These are phyloP conservation scores for Talaromyces atroroseus DNA, from an alignment of 2,329 filamentous ascomycete genomes.

Conservation along the genomic window DNA sequence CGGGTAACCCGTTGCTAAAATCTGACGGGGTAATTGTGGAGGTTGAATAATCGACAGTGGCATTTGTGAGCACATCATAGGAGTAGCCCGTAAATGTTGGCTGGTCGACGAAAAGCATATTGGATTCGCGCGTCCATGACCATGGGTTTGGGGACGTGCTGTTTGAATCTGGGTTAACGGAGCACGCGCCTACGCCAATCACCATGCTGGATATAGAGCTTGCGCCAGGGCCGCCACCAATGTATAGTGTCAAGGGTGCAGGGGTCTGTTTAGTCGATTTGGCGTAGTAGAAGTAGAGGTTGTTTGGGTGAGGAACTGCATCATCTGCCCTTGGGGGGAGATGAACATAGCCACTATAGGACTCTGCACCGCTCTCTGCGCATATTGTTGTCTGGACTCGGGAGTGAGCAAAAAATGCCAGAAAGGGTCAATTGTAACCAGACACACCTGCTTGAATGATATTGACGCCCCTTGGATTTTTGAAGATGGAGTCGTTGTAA, in stretches of 20 bases:
- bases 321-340: neutral
- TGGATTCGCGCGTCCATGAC: slow-evolving; percentile 54
- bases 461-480: neutral
- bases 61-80: slow-evolving; percentile 28
- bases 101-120: slow-evolving; percentile 63
- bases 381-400: neutral
- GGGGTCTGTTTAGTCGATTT: slow-evolving; percentile 38
- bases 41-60: neutral
- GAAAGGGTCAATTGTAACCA: too few relatives aligned
- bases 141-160: slow-evolving; percentile 45
- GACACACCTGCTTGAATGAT: neutral
- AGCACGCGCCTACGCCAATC: slow-evolving; percentile 43
- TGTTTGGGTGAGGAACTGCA: neutral
- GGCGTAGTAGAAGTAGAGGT: slow-evolving; percentile 51
- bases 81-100: slow-evolving; percentile 50
- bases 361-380: neutral
- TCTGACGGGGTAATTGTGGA: neutral
- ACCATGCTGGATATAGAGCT: slow-evolving; percentile 43
- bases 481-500: neutral
- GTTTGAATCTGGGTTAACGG: slow-evolving; percentile 42
- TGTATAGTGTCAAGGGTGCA: slow-evolving; percentile 52
- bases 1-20: slow-evolving; percentile 16
- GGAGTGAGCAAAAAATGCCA: neutral
- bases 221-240: slow-evolving; percentile 53
- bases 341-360: slow-evolving; percentile 3